These are phyloP conservation scores for Hymenoscyphus fraxineus DNA, from an alignment of 2,329 filamentous ascomycete species.

Conservation along the genomic window DNA sequence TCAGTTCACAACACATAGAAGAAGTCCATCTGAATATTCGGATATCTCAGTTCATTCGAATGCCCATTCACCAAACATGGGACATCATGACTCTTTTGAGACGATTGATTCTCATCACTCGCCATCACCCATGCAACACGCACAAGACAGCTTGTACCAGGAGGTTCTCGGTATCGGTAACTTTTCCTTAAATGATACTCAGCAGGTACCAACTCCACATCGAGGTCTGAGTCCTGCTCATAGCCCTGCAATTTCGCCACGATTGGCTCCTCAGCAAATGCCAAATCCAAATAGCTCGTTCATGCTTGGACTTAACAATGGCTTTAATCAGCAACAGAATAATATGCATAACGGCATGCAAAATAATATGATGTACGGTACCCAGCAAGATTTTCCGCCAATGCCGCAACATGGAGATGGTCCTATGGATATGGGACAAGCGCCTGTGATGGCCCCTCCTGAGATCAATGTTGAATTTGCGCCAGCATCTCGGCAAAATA, in stretches of 20 bases:
- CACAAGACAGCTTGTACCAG: constrained; percentile 72
- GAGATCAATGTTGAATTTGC: constrained; percentile 94
- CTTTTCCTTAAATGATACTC: constrained; percentile 73
- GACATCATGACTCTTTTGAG: constrained; percentile 76
- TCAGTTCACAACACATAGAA: constrained; percentile 75
- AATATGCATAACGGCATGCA: constrained; percentile 24
- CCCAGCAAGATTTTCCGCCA: constrained; percentile 44
- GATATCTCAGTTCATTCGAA: constrained; percentile 86
- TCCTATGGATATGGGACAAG: constrained; percentile 61
- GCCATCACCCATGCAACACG: constrained; percentile 77
- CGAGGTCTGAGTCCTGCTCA: constrained; percentile 79
- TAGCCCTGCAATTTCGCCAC: constrained; percentile 63
- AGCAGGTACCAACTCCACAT: constrained; percentile 55
- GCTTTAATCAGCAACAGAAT: constrained; percentile 45
- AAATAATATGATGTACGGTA: constrained; percentile 45
- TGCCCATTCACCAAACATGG: constrained; percentile 77
- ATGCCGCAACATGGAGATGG: constrained; percentile 42
- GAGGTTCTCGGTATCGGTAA: constrained; percentile 73
- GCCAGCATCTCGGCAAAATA: constrained; percentile 64
- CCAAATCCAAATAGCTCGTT: constrained; percentile 46
- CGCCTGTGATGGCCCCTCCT: constrained; percentile 79
- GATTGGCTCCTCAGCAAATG: constrained; percentile 54
- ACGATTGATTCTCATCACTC: constrained; percentile 67
- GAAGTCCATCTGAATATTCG: constrained; percentile 85
- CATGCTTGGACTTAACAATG: constrained; percentile 45